Base-by-base conservation (phyloP, 768 basidiomycete genomes). In the Russula vinacea region DNA sequence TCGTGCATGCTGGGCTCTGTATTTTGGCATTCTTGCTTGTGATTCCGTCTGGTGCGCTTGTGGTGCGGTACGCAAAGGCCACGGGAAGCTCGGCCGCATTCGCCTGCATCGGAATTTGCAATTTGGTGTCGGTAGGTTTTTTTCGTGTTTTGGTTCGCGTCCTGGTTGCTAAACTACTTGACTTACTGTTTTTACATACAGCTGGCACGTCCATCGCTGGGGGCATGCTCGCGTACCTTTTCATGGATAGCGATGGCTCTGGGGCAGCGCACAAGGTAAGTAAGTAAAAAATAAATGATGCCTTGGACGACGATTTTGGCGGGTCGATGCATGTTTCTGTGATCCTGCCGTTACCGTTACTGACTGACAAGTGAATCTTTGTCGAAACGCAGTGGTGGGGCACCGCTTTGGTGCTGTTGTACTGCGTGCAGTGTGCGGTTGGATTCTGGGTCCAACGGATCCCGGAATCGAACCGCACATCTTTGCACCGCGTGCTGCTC, bases 31-130 rank as follows among this genome's bases (percentile, higher is more conserved):
- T 84, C 70, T 73, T 87, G 54, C 73, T 86, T 56, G 68, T 87
- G 19, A 77, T 88, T 10, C 86, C 86, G 4, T 62, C 82, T 35
- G 85, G 86, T n/a, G 79, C 77, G 13, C 73, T 87, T 65, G 73
- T 84, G 49, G 81, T 82, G 32, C 78, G 85, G 63, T 85, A 80
- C 67, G 70, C 78, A 79, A 66, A 81, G 76, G 29, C 74, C 72
- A 44, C 74, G 70, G 78, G 84, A 71, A 71, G 78, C 72, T 50
- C 64, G 58, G 67, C 77, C 73, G 3, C 86, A 84, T 68, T 80
- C 75, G 64, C 26, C 77, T 45, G 76, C 84, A 64, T 84, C 86
- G 65, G 69, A 83, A 53, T 60, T 79, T 58, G 50, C 65, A 64
- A 44, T 40, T 66, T 29, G 42, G 29, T 35, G 24, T 64, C 51